Percentiles rank a stretch among this genome's conserved stretches.
phyloP scores from a whole-genome alignment of 1,139 yeast genomes.

The Kodamaea alishanica region DNA sequence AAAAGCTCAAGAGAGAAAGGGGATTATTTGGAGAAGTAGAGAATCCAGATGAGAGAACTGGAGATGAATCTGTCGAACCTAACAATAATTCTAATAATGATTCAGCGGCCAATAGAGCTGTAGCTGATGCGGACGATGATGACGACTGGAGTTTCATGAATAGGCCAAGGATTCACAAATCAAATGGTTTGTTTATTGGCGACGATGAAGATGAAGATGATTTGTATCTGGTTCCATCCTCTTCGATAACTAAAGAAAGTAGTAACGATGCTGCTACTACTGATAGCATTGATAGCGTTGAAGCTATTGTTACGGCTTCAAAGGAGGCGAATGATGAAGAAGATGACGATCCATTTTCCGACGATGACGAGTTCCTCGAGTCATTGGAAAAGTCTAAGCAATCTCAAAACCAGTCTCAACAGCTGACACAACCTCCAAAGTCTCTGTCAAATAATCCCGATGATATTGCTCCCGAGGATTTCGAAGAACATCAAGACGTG shows the following conservation, averaged over 20 bases:
- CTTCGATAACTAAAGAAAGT: not conserved
- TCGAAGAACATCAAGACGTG: slow-evolving; percentile 16
- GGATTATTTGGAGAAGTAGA: slow-evolving; percentile 26
- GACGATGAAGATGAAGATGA: slow-evolving; percentile 24
- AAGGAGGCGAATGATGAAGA: slow-evolving; percentile 7
- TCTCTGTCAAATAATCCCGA: slow-evolving; percentile 23
- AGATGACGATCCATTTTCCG: slow-evolving; percentile 20
- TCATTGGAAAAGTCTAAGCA: not conserved
- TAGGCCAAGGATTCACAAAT: slow-evolving; percentile 13
- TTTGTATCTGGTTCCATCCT: not conserved
- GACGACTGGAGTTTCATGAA: slow-evolving; percentile 37
- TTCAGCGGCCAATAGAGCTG: slow-evolving; percentile 1
- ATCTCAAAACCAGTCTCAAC: not conserved
- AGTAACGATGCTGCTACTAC: not conserved
- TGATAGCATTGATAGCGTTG: not conserved
- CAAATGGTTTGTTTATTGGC: slow-evolving; percentile 26
- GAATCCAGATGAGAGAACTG: not conserved
- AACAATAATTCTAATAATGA: slow-evolving; percentile 7
- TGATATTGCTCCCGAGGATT: slow-evolving; percentile 4
- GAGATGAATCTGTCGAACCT: not conserved
- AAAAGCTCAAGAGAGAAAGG: slow-evolving; percentile 28
- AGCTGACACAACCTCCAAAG: slow-evolving; percentile 7
- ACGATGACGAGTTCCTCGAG: slow-evolving; percentile 7
- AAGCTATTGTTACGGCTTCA: not conserved
- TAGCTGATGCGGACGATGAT: slow-evolving; percentile 19